A percentile compares a stretch with the other conserved stretches of the same genome.
phyloP scores from a whole-genome alignment of 176 grass and related monocot genomes.

The Ensete ventricosum region DNA sequence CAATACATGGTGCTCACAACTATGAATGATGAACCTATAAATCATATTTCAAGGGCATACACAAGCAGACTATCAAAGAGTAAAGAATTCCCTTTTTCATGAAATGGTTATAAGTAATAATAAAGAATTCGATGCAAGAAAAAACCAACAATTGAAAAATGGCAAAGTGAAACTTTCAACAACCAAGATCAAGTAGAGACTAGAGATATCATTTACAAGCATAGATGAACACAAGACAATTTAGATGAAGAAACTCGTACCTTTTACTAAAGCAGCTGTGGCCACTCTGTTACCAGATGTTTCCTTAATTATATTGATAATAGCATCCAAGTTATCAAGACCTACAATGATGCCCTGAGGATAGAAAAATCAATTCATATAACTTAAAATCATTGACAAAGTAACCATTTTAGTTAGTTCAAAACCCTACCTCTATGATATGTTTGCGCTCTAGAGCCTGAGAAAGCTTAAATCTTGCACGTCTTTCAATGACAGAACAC shows the following conservation, averaged over 20 bases:
- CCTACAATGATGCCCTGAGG: conserved; percentile 88
- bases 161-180: background rate
- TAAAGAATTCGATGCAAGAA: too few relatives aligned
- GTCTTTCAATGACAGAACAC: conserved; percentile 81
- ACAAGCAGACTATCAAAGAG: too few relatives aligned
- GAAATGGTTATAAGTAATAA: too few relatives aligned
- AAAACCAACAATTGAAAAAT: background rate
- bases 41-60: too few relatives aligned
- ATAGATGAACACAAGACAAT: background rate
- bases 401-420: background rate
- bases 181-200: background rate
- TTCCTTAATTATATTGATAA: conserved; percentile 76
- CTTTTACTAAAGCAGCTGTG: conserved; percentile 56
- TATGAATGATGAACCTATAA: too few relatives aligned
- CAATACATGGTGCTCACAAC: too few relatives aligned
- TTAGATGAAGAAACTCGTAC: conserved; percentile 26
- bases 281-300: conserved; percentile 54
- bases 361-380: conserved; percentile 3
- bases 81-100: too few relatives aligned
- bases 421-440: conserved; percentile 77
- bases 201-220: too few relatives aligned
- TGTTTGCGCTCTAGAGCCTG: conserved; percentile 84
- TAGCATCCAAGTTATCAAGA: conserved; percentile 91
- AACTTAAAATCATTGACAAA: background rate
- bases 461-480: conserved; percentile 90